Evolutionary conservation across 441 rosid species (phyloP).

Genomic region (Bocquillonia castaneifolia): DNA sequence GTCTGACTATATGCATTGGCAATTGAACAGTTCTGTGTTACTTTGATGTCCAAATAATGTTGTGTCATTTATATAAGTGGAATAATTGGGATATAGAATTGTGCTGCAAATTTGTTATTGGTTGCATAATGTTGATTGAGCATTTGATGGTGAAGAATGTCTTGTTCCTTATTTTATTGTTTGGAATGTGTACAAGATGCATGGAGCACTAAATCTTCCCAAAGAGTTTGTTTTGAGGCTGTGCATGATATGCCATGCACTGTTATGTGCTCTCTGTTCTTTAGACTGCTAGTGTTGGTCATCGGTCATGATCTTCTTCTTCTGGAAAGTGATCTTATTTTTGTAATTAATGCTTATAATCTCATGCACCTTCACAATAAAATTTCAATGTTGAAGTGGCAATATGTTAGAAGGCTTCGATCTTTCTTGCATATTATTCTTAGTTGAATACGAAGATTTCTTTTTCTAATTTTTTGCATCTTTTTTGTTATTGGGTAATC

Average conservation of each 20-base stretch:
- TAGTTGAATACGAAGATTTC: conserved; percentile 3
- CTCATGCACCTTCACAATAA: neutral
- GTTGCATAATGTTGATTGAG: neutral
- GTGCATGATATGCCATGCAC: neutral
- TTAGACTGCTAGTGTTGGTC: neutral
- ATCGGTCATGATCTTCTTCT: neutral
- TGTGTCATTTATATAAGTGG: no score
- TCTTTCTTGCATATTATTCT: neutral
- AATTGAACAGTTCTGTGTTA: neutral
- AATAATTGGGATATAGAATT: no score
- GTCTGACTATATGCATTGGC: neutral
- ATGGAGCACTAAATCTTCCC: neutral
- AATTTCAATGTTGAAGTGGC: neutral
- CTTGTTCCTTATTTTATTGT: neutral
- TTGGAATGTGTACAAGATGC: neutral
- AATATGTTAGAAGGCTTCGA: neutral
- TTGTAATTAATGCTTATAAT: neutral
- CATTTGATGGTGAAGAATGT: neutral
- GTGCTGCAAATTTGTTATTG: no score
- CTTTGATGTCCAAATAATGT: no score
- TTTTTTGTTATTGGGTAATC: conserved; percentile 11
- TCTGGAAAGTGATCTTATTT: neutral
- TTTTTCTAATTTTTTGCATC: neutral
- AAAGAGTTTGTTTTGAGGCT: neutral
- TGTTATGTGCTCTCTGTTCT: neutral